These are phyloP conservation scores for Ophiostoma populinum DNA, from an alignment of 2,329 filamentous ascomycete genomes.

Conservation along the genomic window DNA sequence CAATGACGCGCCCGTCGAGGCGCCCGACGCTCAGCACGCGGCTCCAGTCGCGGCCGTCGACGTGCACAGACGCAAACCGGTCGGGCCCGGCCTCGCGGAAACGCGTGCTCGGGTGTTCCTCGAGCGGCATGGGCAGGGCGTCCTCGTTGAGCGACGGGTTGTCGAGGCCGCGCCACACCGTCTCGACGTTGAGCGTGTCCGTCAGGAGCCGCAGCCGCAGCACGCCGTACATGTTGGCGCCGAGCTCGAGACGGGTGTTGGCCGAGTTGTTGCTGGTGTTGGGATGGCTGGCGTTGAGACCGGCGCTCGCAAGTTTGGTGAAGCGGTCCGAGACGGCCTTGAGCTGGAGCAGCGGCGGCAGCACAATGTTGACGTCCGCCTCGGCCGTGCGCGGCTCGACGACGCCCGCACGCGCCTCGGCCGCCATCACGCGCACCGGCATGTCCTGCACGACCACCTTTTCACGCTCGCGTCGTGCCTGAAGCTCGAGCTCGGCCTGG, in stretches of 20 bases:
- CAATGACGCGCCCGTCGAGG: conserved; percentile 79
- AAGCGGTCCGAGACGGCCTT: conserved; percentile 93
- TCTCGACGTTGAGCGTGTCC: conserved; percentile 70
- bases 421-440: conserved; percentile 77
- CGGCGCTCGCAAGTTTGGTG: conserved; percentile 58
- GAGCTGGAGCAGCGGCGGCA: conserved; percentile 73
- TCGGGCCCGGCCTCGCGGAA: conserved; percentile 64
- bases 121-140: conserved; percentile 53
- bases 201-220: conserved; percentile 65
- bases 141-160: conserved; percentile 77
- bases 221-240: conserved; percentile 87
- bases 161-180: conserved; percentile 66
- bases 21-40: conserved; percentile 83
- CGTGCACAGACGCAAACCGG: conserved; percentile 74
- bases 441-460: conserved; percentile 92
- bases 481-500: conserved; percentile 32
- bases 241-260: conserved; percentile 69
- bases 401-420: conserved; percentile 82
- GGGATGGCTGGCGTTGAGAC: conserved; percentile 12
- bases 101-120: conserved; percentile 64
- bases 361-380: conserved; percentile 82
- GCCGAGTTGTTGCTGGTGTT: conserved; percentile 20
- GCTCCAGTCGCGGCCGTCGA: conserved; percentile 91
- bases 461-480: conserved; percentile 54
- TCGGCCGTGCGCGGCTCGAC: conserved; percentile 69